Base-by-base conservation (phyloP, 2,329 filamentous ascomycete species). In the Nothomitra cinnamomea region DNA sequence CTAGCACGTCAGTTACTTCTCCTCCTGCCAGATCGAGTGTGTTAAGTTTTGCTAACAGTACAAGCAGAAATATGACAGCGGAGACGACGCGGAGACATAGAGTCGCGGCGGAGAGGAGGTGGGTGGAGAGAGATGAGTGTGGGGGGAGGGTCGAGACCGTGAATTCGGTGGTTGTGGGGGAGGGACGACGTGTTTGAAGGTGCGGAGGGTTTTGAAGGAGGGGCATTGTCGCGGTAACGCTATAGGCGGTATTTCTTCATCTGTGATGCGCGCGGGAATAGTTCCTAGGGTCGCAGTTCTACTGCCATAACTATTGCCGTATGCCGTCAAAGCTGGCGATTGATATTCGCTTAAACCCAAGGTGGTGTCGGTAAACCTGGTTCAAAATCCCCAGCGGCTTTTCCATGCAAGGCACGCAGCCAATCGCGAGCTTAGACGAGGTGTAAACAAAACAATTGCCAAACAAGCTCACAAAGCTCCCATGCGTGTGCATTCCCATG, bases 131-230 rank as follows among this genome's bases (percentile, higher is more conserved):
- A 15, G 70, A 75, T 8, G 65, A 65, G 36, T 67, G 68, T 12
- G 66, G 63, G 12, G 85, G 79, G 45, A 80, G 79, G 55, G 89
- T 95, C 36, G 89, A 92, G 54, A 95, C 86, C 28, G 85, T 94
- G 74, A 90, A 96, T 59, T 86, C 84, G 64, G 86, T 82, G n/a
- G 92, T 95, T 2, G 88, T 94, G 48, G 87, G 83, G 22, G 92
- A 89, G 51, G 86, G 85, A 21, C 80, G 77, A 58, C 79, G 75
- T 56, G 76, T 76, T 60, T 72, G 74, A 51, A 87, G 78, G 60
- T 75, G 75, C 8, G 79, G 77, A 1, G 71, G 61, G 15, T 42
- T 21, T n/a, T 24, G 25, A 12, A 49, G 45, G 24, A 49, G 25
- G 24, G 24, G 24, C n/a, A 17, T 32, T 32, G 5, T 32, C 28